phyloP scores from a whole-genome alignment of 2,329 filamentous ascomycete genomes.

The Trichoderma harzianum region DNA sequence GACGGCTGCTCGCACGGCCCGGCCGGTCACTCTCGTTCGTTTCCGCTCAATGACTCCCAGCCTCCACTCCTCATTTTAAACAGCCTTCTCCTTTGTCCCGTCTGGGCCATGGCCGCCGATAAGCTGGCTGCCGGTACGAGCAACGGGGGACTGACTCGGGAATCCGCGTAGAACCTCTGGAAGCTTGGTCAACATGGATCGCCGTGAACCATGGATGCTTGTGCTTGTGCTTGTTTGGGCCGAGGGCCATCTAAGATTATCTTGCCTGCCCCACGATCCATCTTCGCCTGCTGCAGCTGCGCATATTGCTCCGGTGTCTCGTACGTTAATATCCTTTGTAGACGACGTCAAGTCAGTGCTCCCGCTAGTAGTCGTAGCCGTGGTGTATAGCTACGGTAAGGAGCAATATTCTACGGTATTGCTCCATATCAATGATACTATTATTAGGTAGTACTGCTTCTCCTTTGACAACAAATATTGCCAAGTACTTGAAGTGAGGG shows the following conservation, averaged over 20 bases:
- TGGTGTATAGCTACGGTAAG: neutral
- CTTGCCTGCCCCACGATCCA: constrained; percentile 16
- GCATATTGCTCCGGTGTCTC: neutral
- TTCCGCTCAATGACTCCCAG: neutral
- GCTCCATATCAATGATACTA: neutral
- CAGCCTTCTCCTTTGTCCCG: constrained; percentile 8
- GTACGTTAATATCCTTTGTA: neutral
- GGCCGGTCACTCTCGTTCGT: neutral
- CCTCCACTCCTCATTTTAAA: constrained; percentile 15
- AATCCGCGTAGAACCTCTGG: constrained; percentile 2
- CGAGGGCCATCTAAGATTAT: constrained; percentile 9
- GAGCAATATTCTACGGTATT: neutral
- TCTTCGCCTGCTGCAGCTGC: constrained; percentile 14
- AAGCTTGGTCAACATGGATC: constrained; percentile 12
- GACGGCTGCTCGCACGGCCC: neutral
- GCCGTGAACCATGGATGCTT: constrained; percentile 1
- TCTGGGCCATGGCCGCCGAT: constrained; percentile 5
- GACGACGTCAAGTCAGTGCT: neutral
- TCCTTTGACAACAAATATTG: neutral
- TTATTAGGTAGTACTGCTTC: neutral
- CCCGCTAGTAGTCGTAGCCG: neutral
- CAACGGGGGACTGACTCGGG: neutral
- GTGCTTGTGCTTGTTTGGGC: neutral
- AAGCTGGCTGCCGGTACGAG: neutral
- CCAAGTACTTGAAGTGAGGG: neutral